A percentile compares a stretch with the other conserved stretches of the same genome.
Conservation (phyloP, 1,284 basidiomycete genomes). For the Cryptococcus jaspeensis region DNA sequence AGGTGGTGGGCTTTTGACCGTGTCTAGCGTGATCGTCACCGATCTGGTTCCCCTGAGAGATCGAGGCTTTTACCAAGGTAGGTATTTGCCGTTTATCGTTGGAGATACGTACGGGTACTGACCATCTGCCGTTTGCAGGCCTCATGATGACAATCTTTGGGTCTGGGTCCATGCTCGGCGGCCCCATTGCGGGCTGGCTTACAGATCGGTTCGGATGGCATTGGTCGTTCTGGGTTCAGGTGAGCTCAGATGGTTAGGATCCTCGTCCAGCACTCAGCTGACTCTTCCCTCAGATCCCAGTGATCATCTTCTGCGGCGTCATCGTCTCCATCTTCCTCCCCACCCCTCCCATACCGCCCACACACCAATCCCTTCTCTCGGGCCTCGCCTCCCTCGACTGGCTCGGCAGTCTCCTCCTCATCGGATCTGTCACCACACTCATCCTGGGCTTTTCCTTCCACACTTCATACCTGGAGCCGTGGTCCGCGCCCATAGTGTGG, state of each 20-base stretch:
- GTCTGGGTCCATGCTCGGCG: conserved; percentile 44
- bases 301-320: conserved; percentile 33
- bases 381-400: conserved; percentile 43
- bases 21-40: conserved; percentile 49
- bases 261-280: neutral
- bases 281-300: conserved; percentile 24
- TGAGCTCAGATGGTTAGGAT: conserved; percentile 3
- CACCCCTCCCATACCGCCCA: conserved; percentile 35
- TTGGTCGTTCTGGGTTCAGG: conserved; percentile 46
- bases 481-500: conserved; percentile 69
- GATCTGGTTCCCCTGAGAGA: conserved; percentile 50
- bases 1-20: conserved; percentile 49
- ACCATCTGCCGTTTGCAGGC: conserved; percentile 14
- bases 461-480: conserved; percentile 74
- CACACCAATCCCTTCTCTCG: conserved; percentile 30
- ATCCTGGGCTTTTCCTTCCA: conserved; percentile 78
- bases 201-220: conserved; percentile 47
- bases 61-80: conserved; percentile 49
- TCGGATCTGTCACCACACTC: conserved; percentile 67
- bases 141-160: conserved; percentile 52
- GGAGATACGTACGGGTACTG: neutral
- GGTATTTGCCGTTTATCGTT: conserved; percentile 11
- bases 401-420: conserved; percentile 57
- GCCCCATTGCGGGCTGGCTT: conserved; percentile 46
- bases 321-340: conserved; percentile 41